Evolutionary conservation across 2,329 filamentous ascomycete genomes (phyloP), one percentile per base, ranked within the genome.

Genomic region (Epichloe sp.): DNA sequence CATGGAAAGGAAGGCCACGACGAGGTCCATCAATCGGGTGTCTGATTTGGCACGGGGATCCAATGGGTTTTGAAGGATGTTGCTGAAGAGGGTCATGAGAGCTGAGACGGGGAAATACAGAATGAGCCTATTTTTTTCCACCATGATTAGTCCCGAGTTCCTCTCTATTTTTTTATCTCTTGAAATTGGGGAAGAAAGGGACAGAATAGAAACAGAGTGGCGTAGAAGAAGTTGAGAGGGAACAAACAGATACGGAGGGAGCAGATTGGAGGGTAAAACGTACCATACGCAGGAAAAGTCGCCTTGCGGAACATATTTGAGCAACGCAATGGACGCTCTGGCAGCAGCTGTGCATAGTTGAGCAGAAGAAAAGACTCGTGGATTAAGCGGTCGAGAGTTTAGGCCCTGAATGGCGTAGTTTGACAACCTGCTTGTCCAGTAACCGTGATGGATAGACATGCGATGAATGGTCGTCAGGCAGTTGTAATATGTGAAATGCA

Each of bases 401-500:
- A 96, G 74, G 1, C 93, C 93, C 65, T 95, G 88, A 51, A 97
- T 93, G 15, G 93, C 93, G 62, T 89, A 97, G 61, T 97, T 91
- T 38, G 90, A 95, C 41, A 98, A 71, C 38, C 93, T 81, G 62
- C 88, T 96, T 1, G 91, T 97, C 93, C 93, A 98, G 69, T 95
- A 96, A 14, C 93, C 93, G 63, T 96, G 90, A 60, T 97, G 93
- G 34, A 97, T 86, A 42, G 88, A 95, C 93, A 97, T 98, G 48
- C 93, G 87, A 65, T 98, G 93, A 56, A 98, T 96, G 0, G 93
- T 98, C 1, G 91, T 96, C 48, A 98, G 71, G 60, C 90, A 96
- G 65, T 98, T 98, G 72, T 97, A 97, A 68, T 98, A 98, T 1
- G 88, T 85, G 61, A 98, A 94, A 66, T 98, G 93, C 52, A 98